These are phyloP conservation scores for Trichophyton benhamiae DNA, from an alignment of 2,329 filamentous ascomycete species.

Conservation along the genomic window DNA sequence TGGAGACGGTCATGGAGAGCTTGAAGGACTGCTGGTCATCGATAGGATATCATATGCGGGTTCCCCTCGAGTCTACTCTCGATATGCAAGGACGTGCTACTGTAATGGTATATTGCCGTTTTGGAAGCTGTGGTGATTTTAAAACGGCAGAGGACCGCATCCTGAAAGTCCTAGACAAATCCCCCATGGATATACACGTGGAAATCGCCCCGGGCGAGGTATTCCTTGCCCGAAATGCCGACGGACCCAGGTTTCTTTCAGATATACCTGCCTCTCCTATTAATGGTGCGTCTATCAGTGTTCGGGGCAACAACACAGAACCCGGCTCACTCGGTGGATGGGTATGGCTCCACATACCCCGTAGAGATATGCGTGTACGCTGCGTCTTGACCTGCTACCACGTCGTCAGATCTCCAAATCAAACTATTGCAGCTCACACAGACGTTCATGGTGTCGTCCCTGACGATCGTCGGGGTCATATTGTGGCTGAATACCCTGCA, in stretches of 20 bases:
- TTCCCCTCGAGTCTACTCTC: not conserved
- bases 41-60: not conserved
- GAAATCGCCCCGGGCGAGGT: not conserved
- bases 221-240: not conserved
- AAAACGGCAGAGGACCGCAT: not conserved
- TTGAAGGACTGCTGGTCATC: not conserved
- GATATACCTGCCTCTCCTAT: not conserved
- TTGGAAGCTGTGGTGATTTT: not conserved
- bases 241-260: not conserved
- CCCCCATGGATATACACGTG: not conserved
- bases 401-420: not conserved
- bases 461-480: not conserved
- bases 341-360: constrained; percentile 2
- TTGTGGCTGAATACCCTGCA: constrained; percentile 4
- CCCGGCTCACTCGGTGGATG: constrained; percentile 7
- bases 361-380: not conserved
- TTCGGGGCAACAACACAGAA: not conserved
- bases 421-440: not conserved
- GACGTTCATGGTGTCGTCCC: constrained; percentile 1
- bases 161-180: not conserved
- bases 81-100: not conserved
- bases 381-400: constrained; percentile 7
- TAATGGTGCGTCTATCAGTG: constrained; percentile 4
- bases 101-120: not conserved
- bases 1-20: not conserved